These are phyloP conservation scores for Colletotrichum liaoningense DNA, from an alignment of 2,329 filamentous ascomycete genomes.

Conservation along the genomic window DNA sequence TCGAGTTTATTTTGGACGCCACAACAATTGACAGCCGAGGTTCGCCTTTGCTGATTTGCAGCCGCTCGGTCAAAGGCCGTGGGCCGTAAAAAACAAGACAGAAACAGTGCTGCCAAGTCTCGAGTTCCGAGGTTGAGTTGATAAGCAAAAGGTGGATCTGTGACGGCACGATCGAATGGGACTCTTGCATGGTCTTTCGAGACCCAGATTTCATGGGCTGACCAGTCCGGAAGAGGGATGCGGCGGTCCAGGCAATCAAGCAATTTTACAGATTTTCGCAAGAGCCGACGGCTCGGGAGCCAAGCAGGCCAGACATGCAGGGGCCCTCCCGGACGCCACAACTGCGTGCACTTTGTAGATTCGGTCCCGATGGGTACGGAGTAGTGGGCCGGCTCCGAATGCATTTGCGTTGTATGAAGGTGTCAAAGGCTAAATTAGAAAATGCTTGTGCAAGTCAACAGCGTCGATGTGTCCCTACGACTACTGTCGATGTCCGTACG, in stretches of 20 bases:
- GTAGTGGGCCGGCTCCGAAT: slow-evolving; percentile 14
- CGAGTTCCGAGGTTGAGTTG: neutral
- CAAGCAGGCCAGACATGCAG: slow-evolving; percentile 16
- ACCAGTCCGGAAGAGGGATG: slow-evolving; percentile 6
- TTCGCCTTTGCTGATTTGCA: slow-evolving; percentile 6
- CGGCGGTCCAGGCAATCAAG: slow-evolving; percentile 8
- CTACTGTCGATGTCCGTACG: neutral
- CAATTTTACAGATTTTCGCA: slow-evolving; percentile 23
- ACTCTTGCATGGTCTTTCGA: neutral
- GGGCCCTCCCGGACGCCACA: slow-evolving; percentile 11
- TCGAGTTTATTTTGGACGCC: neutral
- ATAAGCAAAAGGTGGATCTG: slow-evolving; percentile 16
- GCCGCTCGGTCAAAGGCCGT: slow-evolving; percentile 29
- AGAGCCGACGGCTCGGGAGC: slow-evolving; percentile 26
- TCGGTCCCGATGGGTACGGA: slow-evolving; percentile 13
- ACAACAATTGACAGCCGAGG: slow-evolving; percentile 27
- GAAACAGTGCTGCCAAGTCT: neutral
- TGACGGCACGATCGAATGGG: slow-evolving; percentile 7
- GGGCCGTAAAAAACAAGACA: slow-evolving; percentile 11
- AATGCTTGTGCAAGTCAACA: neutral
- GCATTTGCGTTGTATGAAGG: neutral
- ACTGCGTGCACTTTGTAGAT: neutral
- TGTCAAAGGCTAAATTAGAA: neutral
- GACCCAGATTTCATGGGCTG: slow-evolving; percentile 23
- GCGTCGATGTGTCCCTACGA: neutral